Percentiles rank a stretch among this genome's conserved stretches.
phyloP scores from a whole-genome alignment of 106 monocot species.

The Posidonia australis region DNA sequence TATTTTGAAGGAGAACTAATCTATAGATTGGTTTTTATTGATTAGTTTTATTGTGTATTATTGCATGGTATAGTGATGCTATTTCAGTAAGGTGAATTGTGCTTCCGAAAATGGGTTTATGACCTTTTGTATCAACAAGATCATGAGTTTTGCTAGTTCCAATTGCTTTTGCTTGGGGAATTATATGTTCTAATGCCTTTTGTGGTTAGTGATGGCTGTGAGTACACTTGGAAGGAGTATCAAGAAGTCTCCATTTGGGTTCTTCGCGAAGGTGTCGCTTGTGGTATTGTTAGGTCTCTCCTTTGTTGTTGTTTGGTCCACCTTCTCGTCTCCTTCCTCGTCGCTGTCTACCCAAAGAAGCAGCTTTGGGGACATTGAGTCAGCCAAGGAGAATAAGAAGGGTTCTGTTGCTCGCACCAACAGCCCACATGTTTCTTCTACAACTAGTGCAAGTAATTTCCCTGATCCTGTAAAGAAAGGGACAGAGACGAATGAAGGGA shows the following conservation, averaged over 20 bases:
- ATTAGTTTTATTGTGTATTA: too few relatives aligned
- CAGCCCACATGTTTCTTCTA: background rate
- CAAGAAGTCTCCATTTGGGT: slow-evolving; percentile 39
- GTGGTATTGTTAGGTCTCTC: slow-evolving; percentile 54
- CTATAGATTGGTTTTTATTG: too few relatives aligned
- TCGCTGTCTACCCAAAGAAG: slow-evolving; percentile 24
- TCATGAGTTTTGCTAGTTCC: too few relatives aligned
- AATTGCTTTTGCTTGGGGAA: too few relatives aligned
- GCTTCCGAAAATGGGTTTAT: too few relatives aligned
- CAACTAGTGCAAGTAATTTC: background rate
- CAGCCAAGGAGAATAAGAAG: background rate
- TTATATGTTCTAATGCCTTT: too few relatives aligned
- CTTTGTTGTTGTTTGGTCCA: slow-evolving; percentile 63
- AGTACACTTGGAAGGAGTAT: slow-evolving; percentile 11
- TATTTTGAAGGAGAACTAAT: too few relatives aligned
- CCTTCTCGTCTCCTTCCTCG: slow-evolving; percentile 46
- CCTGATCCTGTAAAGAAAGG: background rate
- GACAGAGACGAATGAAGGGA: background rate
- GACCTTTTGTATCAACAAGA: too few relatives aligned
- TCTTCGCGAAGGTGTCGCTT: slow-evolving; percentile 45
- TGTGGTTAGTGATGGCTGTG: slow-evolving; percentile 37
- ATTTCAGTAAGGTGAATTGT: too few relatives aligned
- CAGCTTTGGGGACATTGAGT: slow-evolving; percentile 52
- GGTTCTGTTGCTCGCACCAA: background rate
- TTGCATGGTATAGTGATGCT: too few relatives aligned